Evolutionary conservation across 2,329 filamentous ascomycete genomes (phyloP).

Genomic region (Thelonectria blattea): DNA sequence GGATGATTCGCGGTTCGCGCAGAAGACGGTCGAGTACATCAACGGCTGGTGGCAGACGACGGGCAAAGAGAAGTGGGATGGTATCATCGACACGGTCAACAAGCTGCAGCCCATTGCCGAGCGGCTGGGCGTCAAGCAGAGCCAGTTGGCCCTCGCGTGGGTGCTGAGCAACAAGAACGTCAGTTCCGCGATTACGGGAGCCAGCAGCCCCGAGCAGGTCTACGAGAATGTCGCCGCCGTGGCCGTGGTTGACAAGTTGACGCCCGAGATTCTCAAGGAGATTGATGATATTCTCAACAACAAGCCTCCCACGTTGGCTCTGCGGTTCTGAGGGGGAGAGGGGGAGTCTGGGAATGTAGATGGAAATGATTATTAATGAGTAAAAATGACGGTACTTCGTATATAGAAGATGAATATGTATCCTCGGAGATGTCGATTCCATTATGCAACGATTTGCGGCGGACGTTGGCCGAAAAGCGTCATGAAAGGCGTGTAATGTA

Average conservation of each 20-base stretch:
- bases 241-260: constrained; percentile 60
- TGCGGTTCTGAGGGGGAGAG: constrained; percentile 44
- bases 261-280: constrained; percentile 62
- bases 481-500: no score
- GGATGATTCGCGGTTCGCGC: constrained; percentile 62
- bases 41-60: constrained; percentile 58
- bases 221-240: constrained; percentile 65
- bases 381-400: not conserved
- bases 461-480: constrained; percentile 7
- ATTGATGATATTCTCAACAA: constrained; percentile 66
- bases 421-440: constrained; percentile 10
- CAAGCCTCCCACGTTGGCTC: constrained; percentile 55
- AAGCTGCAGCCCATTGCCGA: constrained; percentile 68
- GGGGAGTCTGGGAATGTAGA: not conserved
- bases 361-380: not conserved
- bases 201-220: constrained; percentile 63
- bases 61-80: constrained; percentile 59
- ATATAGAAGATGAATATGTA: not conserved
- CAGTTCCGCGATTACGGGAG: constrained; percentile 66
- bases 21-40: constrained; percentile 62
- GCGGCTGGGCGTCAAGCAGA: constrained; percentile 63
- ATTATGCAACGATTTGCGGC: not conserved
- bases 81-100: constrained; percentile 64
- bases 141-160: constrained; percentile 66
- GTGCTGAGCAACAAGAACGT: constrained; percentile 67